phyloP scores from a whole-genome alignment of 1,284 basidiomycete species.

The Pseudomicrostroma phylloplanum region DNA sequence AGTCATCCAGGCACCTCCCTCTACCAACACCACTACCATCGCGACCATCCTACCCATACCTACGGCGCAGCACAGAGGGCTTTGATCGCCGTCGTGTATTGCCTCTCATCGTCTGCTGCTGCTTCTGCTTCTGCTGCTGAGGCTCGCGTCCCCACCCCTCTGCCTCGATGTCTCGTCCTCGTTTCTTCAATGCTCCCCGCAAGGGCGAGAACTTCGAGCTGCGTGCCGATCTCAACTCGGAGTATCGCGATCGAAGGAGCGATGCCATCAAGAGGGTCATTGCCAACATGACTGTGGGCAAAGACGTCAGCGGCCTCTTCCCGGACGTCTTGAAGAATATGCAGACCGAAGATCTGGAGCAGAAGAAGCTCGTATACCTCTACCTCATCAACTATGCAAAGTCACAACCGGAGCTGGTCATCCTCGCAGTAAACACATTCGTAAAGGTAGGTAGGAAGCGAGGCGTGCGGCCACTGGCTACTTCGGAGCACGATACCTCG shows the following conservation, averaged over 20 bases:
- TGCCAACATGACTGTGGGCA: slow-evolving; percentile 91
- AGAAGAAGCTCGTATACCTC: slow-evolving; percentile 95
- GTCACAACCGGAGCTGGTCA: slow-evolving; percentile 93
- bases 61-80: too few species aligned
- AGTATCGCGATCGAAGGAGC: slow-evolving; percentile 88
- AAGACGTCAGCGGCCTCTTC: slow-evolving; percentile 91
- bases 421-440: slow-evolving; percentile 96
- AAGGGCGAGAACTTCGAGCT: slow-evolving; percentile 50
- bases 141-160: too few species aligned
- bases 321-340: slow-evolving; percentile 95
- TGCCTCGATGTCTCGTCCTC: slow-evolving; percentile 38
- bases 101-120: too few species aligned
- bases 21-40: too few species aligned
- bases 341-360: slow-evolving; percentile 85
- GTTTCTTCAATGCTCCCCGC: slow-evolving; percentile 50
- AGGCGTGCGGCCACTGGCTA: background rate
- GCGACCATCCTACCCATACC: too few species aligned
- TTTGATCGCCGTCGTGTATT: too few species aligned
- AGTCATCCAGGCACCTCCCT: too few species aligned
- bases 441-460: slow-evolving; percentile 56
- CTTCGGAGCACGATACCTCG: background rate
- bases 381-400: slow-evolving; percentile 99
- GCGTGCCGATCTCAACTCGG: slow-evolving; percentile 66
- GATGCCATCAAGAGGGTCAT: slow-evolving; percentile 85
- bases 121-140: too few species aligned